Evolutionary conservation across 768 basidiomycete genomes (phyloP).

Genomic region (Leccinellum albellum): DNA sequence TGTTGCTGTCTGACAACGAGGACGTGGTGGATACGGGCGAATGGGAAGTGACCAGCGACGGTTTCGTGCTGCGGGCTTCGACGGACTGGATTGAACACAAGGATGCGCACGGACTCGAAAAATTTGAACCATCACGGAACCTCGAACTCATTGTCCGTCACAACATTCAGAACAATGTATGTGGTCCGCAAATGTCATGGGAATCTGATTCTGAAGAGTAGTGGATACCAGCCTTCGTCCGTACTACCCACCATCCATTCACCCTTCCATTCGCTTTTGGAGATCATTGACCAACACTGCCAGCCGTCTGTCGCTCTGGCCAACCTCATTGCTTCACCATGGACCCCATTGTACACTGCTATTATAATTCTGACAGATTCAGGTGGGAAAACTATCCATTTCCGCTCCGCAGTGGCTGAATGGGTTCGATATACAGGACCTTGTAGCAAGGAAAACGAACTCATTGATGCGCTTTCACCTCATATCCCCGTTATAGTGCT

Average conservation of each 20-base stretch:
- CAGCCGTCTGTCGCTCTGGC: constrained; percentile 50
- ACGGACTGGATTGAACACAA: constrained; percentile 71
- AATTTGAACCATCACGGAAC: constrained; percentile 61
- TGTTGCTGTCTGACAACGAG: constrained; percentile 62
- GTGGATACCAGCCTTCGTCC: constrained; percentile 26
- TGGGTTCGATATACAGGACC: constrained; percentile 19
- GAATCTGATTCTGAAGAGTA: constrained; percentile 5
- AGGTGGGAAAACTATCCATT: constrained; percentile 32
- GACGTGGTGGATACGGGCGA: constrained; percentile 60
- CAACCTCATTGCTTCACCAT: constrained; percentile 54
- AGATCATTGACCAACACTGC: constrained; percentile 50
- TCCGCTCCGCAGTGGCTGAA: neutral
- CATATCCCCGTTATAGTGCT: constrained; percentile 59
- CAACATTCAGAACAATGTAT: constrained; percentile 43
- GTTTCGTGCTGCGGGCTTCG: constrained; percentile 51
- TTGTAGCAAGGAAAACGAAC: constrained; percentile 36
- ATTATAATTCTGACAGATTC: constrained; percentile 51
- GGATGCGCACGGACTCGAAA: constrained; percentile 62
- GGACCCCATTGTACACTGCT: constrained; percentile 57
- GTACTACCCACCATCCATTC: constrained; percentile 46
- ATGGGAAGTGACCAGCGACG: constrained; percentile 50
- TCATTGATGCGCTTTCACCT: constrained; percentile 47
- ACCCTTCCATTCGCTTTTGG: constrained; percentile 52
- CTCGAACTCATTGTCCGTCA: constrained; percentile 56
- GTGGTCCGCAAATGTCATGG: constrained; percentile 22